These are phyloP conservation scores for Annulohypoxylon nitens DNA, from an alignment of 495 filamentous ascomycete genomes.

Conservation along the genomic window DNA sequence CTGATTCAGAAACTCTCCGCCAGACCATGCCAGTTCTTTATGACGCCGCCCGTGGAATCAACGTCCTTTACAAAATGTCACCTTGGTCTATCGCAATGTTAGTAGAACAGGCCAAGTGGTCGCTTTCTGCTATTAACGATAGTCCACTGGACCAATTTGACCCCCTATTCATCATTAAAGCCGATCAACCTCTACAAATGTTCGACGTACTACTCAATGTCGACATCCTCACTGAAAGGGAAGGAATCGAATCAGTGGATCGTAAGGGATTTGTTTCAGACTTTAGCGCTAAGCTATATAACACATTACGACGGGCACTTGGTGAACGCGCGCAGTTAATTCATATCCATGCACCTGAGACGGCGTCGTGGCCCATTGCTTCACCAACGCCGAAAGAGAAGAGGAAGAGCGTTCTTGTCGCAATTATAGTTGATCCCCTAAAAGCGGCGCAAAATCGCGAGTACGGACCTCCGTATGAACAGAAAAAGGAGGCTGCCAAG, in stretches of 20 bases:
- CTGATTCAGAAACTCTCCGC: conserved; percentile 51
- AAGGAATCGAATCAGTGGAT: conserved; percentile 44
- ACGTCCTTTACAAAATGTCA: conserved; percentile 92
- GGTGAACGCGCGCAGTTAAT: conserved; percentile 80
- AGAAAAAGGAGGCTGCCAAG: conserved; percentile 73
- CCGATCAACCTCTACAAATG: conserved; percentile 72
- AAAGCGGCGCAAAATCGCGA: conserved; percentile 82
- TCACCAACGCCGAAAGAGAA: conserved; percentile 41
- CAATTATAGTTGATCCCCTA: conserved; percentile 76
- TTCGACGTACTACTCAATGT: conserved; percentile 74
- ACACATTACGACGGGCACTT: conserved; percentile 74
- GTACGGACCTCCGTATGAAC: conserved; percentile 85
- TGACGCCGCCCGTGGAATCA: conserved; percentile 79
- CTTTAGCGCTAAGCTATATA: conserved; percentile 67
- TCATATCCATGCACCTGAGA: conserved; percentile 61
- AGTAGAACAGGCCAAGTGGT: conserved; percentile 76
- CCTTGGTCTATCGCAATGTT: conserved; percentile 81
- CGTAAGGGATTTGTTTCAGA: conserved; percentile 53
- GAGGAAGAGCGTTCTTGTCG: conserved; percentile 65
- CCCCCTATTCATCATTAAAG: conserved; percentile 80
- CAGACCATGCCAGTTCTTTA: conserved; percentile 65
- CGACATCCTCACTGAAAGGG: conserved; percentile 32
- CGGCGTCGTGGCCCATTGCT: conserved; percentile 59
- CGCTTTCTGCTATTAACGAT: conserved; percentile 79
- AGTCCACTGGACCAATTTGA: conserved; percentile 83